Evolutionary conservation across 768 basidiomycete species (phyloP).

Genomic region (Peribolospora baueri): DNA sequence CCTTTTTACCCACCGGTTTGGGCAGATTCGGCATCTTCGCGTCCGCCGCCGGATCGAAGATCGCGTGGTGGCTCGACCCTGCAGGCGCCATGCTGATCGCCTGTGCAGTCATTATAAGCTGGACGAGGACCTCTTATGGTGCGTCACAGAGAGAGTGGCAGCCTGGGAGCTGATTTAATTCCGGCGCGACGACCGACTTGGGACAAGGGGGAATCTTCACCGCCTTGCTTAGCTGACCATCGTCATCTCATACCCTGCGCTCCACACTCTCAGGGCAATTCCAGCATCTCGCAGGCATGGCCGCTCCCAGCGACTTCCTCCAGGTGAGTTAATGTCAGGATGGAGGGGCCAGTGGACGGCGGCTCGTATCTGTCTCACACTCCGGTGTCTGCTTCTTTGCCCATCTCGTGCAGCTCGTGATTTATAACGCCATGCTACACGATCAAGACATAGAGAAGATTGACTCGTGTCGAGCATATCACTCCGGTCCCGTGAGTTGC

Average conservation of each 20-base stretch:
- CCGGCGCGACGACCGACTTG: slow-evolving; percentile 34
- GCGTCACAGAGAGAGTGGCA: slow-evolving; percentile 13
- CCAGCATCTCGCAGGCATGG: slow-evolving; percentile 65
- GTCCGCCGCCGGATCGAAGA: slow-evolving; percentile 21
- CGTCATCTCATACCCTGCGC: slow-evolving; percentile 49
- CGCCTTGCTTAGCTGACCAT: slow-evolving; percentile 3
- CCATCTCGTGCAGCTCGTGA: slow-evolving; percentile 37
- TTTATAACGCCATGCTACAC: slow-evolving; percentile 82
- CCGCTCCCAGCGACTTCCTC: slow-evolving; percentile 70
- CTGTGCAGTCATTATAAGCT: slow-evolving; percentile 20
- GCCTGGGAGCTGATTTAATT: background rate
- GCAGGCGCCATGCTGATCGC: slow-evolving; percentile 19
- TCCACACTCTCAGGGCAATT: slow-evolving; percentile 59
- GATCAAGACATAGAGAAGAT: slow-evolving; percentile 60
- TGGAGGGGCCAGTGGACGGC: background rate
- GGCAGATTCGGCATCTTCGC: slow-evolving; percentile 22
- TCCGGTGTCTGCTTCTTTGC: background rate
- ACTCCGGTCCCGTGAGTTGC: slow-evolving; percentile 21
- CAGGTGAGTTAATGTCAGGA: too few relatives aligned
- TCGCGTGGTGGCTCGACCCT: slow-evolving; percentile 22
- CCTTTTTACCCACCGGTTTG: background rate
- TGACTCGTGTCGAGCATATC: slow-evolving; percentile 82
- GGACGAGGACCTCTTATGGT: slow-evolving; percentile 54
- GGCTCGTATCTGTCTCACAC: background rate
- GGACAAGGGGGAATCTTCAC: slow-evolving; percentile 18